Evolutionary conservation across 2,329 filamentous ascomycete genomes (phyloP).

Genomic region (Teratosphaeria zuluensis): DNA sequence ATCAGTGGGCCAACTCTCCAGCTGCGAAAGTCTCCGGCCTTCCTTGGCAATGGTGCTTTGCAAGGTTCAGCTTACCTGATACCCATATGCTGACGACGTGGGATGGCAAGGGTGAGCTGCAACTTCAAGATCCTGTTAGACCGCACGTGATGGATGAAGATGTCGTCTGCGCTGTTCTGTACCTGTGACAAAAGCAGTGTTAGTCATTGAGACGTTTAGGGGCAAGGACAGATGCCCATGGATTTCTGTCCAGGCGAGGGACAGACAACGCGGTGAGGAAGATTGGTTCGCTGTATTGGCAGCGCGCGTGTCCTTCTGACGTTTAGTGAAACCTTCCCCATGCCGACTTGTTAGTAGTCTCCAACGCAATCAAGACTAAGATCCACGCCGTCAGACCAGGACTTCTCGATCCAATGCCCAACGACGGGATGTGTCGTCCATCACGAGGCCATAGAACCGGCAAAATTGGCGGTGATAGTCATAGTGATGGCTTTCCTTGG

Average conservation of each 20-base stretch:
- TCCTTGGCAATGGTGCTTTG: not conserved
- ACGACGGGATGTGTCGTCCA: not conserved
- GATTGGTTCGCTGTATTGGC: not conserved
- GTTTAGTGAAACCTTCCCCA: not conserved
- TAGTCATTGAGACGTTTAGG: not conserved
- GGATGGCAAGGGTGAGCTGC: not conserved
- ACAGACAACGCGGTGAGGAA: not conserved
- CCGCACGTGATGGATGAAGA: not conserved
- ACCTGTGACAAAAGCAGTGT: not conserved
- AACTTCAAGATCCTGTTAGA: not conserved
- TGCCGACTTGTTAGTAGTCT: not conserved
- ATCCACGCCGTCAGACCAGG: not conserved
- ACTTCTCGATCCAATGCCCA: not conserved
- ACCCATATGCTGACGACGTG: not conserved
- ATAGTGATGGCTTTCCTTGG: not conserved
- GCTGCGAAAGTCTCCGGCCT: not conserved
- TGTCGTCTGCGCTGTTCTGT: not conserved
- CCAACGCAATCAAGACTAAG: not conserved
- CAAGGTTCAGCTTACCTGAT: not conserved
- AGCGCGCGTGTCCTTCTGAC: not conserved
- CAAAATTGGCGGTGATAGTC: not conserved
- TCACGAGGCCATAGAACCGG: not conserved
- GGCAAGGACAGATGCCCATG: not conserved
- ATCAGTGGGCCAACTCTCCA: not conserved
- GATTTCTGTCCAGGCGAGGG: not conserved